Evolutionary conservation across 1,139 yeast genomes (phyloP).

Genomic region (Kodamaea arcana): DNA sequence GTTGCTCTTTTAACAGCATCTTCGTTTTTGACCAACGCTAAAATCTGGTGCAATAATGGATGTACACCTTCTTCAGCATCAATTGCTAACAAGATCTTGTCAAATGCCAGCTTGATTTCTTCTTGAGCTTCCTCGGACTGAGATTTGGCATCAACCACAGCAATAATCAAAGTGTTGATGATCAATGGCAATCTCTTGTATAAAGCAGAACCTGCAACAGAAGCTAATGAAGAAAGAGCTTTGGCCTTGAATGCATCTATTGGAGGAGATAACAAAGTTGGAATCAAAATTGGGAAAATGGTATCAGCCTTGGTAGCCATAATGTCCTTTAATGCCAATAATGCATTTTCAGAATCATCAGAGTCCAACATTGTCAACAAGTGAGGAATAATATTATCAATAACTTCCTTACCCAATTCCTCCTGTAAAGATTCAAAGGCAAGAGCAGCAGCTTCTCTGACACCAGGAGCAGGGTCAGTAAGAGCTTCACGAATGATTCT

Average conservation of each 20-base stretch:
- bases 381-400: constrained; percentile 85
- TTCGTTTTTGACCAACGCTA: constrained; percentile 74
- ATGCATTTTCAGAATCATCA: constrained; percentile 69
- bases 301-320: constrained; percentile 89
- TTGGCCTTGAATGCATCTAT: constrained; percentile 79
- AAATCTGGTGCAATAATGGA: constrained; percentile 76
- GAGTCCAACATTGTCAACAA: constrained; percentile 68
- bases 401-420: constrained; percentile 76
- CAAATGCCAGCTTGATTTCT: constrained; percentile 55
- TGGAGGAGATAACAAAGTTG: constrained; percentile 78
- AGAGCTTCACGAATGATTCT: constrained; percentile 74
- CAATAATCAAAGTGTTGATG: constrained; percentile 66
- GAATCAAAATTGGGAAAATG: constrained; percentile 90
- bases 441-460: constrained; percentile 86
- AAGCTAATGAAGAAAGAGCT: constrained; percentile 84
- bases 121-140: constrained; percentile 33
- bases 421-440: constrained; percentile 87
- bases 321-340: constrained; percentile 84
- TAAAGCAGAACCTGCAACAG: constrained; percentile 85
- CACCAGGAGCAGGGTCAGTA: constrained; percentile 66
- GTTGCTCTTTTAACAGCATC: constrained; percentile 63
- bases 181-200: constrained; percentile 69
- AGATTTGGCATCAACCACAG: constrained; percentile 40
- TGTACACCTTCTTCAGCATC: constrained; percentile 79
- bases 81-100: constrained; percentile 65